Base-by-base conservation (phyloP, 1,139 yeast genomes). In the Candida freyschussii region DNA sequence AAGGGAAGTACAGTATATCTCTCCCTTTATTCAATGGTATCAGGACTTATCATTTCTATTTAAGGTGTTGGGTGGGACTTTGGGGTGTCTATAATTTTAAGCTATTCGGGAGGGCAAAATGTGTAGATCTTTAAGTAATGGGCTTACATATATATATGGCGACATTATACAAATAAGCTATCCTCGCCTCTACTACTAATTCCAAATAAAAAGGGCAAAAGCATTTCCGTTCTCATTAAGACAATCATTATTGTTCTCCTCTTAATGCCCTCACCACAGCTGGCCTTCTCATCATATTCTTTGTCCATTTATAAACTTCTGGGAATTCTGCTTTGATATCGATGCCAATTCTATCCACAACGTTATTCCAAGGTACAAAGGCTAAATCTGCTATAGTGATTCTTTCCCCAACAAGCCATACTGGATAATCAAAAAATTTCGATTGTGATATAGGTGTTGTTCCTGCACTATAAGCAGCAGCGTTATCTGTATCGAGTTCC, bases 301-400 rank as follows among this genome's bases (percentile, higher is more conserved):
- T 81, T 11, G 96, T 89, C 96, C 96, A 89, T 58, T 86, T 86
- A 65, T 84, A 87, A 33, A 87, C 96, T 61, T 89, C 97, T 2
- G 96, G 96, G 57, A 85, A 86, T 57, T 89, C 96, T 17, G 75
- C 73, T 56, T 82, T 80, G 50, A 89, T 72, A 53, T 83, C 85
- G 45, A 89, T 85, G 11, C 96, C 96, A 39, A 89, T 83, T 50
- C 95, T 68, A 57, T 85, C 95, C 30, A 87, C 95, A 15, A 89
- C 96, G 53, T 87, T 89, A 59, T 89, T 89, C 97, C 97, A 89
- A 10, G 97, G 95, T 20, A 87, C 95, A 63, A 87, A 89, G 17
- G 91, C 76, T 52, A 89, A 67, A 58, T 89, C 97, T 5, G 96
- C 96, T 32, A 87, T 79, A 3, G 96, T 84, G 34, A 91, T 81